Base-by-base conservation (phyloP, 225 moss, liverwort and hornwort species). In the Rhytidiadelphus loreus region DNA sequence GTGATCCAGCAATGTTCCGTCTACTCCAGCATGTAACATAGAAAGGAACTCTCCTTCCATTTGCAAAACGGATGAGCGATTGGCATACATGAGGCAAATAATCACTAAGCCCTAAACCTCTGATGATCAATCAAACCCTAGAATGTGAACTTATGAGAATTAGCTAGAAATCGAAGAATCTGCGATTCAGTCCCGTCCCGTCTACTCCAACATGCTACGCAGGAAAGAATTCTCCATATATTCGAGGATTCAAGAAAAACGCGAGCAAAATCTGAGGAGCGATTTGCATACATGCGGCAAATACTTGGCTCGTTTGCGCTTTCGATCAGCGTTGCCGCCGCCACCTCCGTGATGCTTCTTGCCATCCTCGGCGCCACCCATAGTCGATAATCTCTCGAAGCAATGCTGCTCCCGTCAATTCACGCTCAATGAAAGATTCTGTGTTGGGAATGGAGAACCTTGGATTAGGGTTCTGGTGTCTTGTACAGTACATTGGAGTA, bases 251-350 rank as follows among this genome's bases (percentile, higher is more conserved):
- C 5, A 2, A 57, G n/a, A 28, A 25, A 37, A 53, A 30, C 5
- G 46, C 14, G 16, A 52, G 23, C 46, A 66, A 37, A 57, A 62
- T 33, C 8, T 16, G 14, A 46, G 13, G 26, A 39, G 46, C 12
- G 32, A 78, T 33, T 63, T 22, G 68, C 90, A 26, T 81, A 95
- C 95, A 89, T 95, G 94, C 8, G 94, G 93, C 77, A 95, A 87
- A 72, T 94, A 95, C 81, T 95, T 95, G 77, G 92, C 94, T 83
- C 94, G 92, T 24, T 91, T 92, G 37, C 95, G 95, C 91, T 95
- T 95, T 16, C 94, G 92, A 52, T 94, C 94, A 39, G 91, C 87
- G 41, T 88, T 89, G 13, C 88, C 88, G n/a, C 87, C 86, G 11
- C 89, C 89, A 43, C 57, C 53, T 11, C 88, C 86, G 8, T 68